Conservation (phyloP, 305 asterid species). For the Fraxinus sp. region DNA sequence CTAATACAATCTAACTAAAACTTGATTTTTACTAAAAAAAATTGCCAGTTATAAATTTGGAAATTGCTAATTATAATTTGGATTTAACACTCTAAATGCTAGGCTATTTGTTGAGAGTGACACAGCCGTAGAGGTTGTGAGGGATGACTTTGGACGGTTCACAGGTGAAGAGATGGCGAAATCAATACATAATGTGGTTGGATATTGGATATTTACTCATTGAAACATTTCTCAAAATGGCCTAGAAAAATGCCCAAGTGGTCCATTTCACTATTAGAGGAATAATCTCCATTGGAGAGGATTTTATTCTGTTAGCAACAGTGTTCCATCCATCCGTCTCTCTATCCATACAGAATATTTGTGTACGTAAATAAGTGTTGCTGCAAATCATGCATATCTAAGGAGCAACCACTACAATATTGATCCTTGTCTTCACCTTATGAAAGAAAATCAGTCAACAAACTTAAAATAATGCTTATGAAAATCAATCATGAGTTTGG, state of each 20-base stretch:
- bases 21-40: no score
- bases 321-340: not conserved
- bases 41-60: no score
- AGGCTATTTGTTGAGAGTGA: conserved; percentile 42
- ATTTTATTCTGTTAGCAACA: not conserved
- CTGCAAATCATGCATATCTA: no score
- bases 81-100: not conserved
- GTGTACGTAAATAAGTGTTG: no score
- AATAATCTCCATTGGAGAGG: not conserved
- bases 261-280: not conserved
- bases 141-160: conserved; percentile 30
- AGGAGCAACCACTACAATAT: no score
- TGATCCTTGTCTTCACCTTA: not conserved
- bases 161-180: conserved; percentile 33
- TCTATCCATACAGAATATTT: no score
- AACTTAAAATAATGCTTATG: conserved; percentile 5
- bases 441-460: conserved; percentile 1
- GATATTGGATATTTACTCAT: conserved; percentile 13
- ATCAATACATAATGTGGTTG: conserved; percentile 33
- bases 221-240: not conserved
- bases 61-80: no score
- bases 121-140: conserved; percentile 37
- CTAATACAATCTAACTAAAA: no score
- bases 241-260: not conserved
- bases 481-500: conserved; percentile 11